Evolutionary conservation across 2,329 filamentous ascomycete species (phyloP).

Genomic region (Beauveria sp.): DNA sequence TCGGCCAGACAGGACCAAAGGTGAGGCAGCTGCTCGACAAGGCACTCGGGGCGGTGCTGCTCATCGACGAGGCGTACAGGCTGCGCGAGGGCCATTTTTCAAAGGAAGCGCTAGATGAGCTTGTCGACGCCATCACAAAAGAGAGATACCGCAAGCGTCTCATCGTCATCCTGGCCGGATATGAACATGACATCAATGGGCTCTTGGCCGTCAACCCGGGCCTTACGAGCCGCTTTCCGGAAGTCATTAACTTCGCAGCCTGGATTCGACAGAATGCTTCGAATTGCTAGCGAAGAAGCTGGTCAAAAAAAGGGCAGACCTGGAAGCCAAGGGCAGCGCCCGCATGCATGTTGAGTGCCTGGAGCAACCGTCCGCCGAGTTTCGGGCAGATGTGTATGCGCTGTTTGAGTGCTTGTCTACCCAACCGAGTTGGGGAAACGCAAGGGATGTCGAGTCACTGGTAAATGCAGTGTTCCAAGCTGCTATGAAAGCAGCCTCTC

Average conservation of each 20-base stretch:
- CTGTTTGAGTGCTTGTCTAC: not conserved
- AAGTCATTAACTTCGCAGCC: not conserved
- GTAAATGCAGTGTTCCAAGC: not conserved
- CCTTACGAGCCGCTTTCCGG: conserved; percentile 55
- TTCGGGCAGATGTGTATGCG: not conserved
- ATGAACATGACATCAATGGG: conserved; percentile 56
- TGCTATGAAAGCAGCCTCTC: not conserved
- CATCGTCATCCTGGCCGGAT: conserved; percentile 62
- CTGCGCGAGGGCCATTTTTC: conserved; percentile 49
- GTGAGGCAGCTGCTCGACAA: conserved; percentile 50
- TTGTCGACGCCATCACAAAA: conserved; percentile 46
- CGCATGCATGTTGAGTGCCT: not conserved
- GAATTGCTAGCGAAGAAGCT: not conserved
- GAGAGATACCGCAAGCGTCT: conserved; percentile 48
- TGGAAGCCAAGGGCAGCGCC: not conserved
- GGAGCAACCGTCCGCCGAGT: not conserved
- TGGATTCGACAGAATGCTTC: not conserved
- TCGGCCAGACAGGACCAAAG: conserved; percentile 64
- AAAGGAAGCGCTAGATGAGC: conserved; percentile 46
- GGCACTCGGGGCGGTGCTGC: conserved; percentile 57
- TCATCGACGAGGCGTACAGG: conserved; percentile 67
- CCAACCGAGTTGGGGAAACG: not conserved
- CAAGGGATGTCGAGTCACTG: not conserved
- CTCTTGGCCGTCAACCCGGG: conserved; percentile 56
- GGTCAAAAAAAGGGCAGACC: not conserved